Percentiles rank a stretch among this genome's conserved stretches.
Conservation (phyloP, 2,329 filamentous ascomycete species). For the Alternaria arbusti region DNA sequence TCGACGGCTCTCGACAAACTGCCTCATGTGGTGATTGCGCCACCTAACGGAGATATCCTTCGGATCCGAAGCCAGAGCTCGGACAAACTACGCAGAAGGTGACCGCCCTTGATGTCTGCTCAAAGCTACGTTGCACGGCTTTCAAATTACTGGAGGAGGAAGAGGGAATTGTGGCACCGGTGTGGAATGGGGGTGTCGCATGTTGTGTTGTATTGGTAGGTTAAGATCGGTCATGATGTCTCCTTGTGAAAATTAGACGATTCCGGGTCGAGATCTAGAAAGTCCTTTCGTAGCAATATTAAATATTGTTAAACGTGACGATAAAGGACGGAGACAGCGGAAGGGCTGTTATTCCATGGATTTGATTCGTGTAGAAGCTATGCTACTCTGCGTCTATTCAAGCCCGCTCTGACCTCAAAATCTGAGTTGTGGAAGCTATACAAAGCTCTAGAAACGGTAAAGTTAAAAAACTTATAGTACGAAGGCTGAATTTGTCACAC, state of each 20-base stretch:
- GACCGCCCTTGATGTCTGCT: too few relatives aligned
- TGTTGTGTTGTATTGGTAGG: background rate
- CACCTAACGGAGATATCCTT: too few relatives aligned
- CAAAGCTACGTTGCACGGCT: fast-evolving
- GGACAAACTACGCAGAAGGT: background rate
- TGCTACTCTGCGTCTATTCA: background rate
- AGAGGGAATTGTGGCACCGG: background rate
- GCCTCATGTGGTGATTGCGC: too few relatives aligned
- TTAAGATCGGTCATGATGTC: background rate
- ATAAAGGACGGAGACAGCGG: background rate
- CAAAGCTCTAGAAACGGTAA: background rate
- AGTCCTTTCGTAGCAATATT: background rate
- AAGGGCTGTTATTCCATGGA: fast-evolving
- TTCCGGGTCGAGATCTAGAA: background rate
- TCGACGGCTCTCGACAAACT: background rate
- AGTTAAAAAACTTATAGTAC: background rate
- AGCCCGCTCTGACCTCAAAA: background rate
- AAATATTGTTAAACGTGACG: background rate
- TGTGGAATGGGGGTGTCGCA: background rate
- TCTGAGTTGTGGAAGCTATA: background rate
- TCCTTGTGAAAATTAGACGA: background rate
- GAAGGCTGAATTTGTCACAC: background rate
- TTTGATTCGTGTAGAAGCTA: background rate
- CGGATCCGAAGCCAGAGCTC: background rate
- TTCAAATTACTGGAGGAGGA: background rate